Base-by-base conservation (phyloP, 2,329 filamentous ascomycete genomes). In the Exophiala xenobiotica region DNA sequence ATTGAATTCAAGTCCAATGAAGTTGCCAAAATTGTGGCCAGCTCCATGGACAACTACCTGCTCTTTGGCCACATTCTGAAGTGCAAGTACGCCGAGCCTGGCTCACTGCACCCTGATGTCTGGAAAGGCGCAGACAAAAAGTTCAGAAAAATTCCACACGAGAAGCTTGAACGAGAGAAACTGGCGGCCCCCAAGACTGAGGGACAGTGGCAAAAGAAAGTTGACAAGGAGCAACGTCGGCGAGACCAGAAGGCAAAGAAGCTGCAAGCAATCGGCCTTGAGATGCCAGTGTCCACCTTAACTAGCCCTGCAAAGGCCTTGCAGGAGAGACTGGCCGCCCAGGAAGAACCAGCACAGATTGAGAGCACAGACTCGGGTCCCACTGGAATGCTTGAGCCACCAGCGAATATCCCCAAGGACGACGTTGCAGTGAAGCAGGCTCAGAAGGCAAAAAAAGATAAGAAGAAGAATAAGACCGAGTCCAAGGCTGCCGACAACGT, bases 11-110 rank as follows among this genome's bases (percentile, higher is more conserved):
- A 74, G 2, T 82, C 80, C 5, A 74, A 78, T 26, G 85, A 90
- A 51, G 88, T 90, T n/a, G 92, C 93, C 31, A 86, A 89, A 64
- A 90, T 97, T 62, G 92, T 95, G 23, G 86, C 89, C 43, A 88
- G 90, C 74, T 96, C 93, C 18, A 99, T 99, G 93, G 83, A 96
- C 77, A 95, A 91, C 73, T 99, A 99, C 72, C 82, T 97, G 31
- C 80, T 99, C 66, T 97, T 96, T 69, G 89, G 90, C 4, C 92
- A 96, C 68, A 87, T 97, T 56, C 78, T 99, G 62, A 92, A 95
- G 71, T 92, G 91, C 71, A 88, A 89, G 67, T 75, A 84, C 19
- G 80, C 96, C 3, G 82, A 88, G 3, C 75, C 82, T 51, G 88
- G 88, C 54, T 84, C 91, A 66, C 76, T 96, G 37, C 89, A 95